Evolutionary conservation across 768 basidiomycete genomes (phyloP).

Genomic region (Termitomyces titanicus): DNA sequence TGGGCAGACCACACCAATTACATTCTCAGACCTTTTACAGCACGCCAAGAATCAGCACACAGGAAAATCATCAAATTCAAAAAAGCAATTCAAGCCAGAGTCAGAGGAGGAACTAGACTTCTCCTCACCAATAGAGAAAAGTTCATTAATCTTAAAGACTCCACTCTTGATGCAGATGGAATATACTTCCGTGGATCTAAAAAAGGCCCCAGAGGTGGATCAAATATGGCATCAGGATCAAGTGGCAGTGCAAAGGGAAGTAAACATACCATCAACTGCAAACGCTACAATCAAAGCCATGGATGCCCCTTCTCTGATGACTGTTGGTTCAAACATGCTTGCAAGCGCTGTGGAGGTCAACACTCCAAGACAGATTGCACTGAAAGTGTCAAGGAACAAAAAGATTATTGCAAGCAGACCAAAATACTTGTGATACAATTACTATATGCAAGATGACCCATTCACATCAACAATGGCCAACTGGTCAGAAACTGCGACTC

Average conservation of each 20-base stretch:
- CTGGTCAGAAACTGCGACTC: constrained; percentile 10
- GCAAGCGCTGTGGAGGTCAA: constrained; percentile 8
- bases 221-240: no score
- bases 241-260: background rate
- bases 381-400: background rate
- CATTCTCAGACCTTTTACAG: constrained; percentile 20
- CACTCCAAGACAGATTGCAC: constrained; percentile 4
- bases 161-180: background rate
- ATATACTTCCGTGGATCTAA: background rate
- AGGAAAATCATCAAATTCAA: constrained; percentile 23
- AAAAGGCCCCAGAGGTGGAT: background rate
- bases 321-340: constrained; percentile 22
- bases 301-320: constrained; percentile 12
- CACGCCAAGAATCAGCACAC: constrained; percentile 4
- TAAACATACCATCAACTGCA: constrained; percentile 18
- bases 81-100: constrained; percentile 17
- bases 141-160: background rate
- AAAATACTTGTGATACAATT: constrained; percentile 5
- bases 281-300: constrained; percentile 17
- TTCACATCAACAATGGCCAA: background rate
- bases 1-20: constrained; percentile 19
- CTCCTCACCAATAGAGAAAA: constrained; percentile 16
- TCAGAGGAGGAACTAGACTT: constrained; percentile 7
- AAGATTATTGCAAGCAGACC: background rate
- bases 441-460: background rate